Evolutionary conservation across 495 filamentous ascomycete genomes (phyloP).

Genomic region (Pyronema omphalodes): DNA sequence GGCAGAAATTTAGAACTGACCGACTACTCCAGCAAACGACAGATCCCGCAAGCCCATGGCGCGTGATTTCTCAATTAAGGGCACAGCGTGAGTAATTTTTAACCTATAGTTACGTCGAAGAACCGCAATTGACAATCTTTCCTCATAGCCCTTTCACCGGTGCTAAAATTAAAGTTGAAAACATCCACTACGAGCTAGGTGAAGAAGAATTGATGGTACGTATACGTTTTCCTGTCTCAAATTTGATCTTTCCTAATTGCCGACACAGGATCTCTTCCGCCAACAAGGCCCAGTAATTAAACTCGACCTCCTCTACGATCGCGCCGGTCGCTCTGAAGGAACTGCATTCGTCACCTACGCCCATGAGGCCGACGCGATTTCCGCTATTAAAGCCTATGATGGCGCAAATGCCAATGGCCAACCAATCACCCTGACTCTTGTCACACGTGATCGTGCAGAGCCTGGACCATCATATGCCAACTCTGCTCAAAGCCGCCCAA

Average conservation of each 20-base stretch:
- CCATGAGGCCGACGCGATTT: constrained; percentile 44
- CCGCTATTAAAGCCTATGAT: constrained; percentile 65
- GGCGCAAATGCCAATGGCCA: constrained; percentile 84
- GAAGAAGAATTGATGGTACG: constrained; percentile 68
- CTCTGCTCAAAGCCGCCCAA: constrained; percentile 10
- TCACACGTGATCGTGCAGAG: constrained; percentile 19
- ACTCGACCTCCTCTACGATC: constrained; percentile 65
- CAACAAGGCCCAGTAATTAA: constrained; percentile 55
- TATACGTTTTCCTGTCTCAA: background rate
- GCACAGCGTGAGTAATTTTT: background rate
- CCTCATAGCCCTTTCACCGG: constrained; percentile 22
- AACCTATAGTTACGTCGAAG: background rate
- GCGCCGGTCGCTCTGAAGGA: constrained; percentile 76
- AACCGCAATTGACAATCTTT: constrained; percentile 1
- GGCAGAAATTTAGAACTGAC: constrained; percentile 7
- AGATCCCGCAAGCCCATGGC: constrained; percentile 28
- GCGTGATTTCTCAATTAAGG: constrained; percentile 27
- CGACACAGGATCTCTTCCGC: constrained; percentile 53
- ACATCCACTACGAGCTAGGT: constrained; percentile 83
- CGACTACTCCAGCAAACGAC: constrained; percentile 50
- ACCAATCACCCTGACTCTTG: constrained; percentile 60
- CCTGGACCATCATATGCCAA: background rate
- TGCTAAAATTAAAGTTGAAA: constrained; percentile 63
- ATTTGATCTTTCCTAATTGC: background rate
- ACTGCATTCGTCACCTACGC: constrained; percentile 71